These are phyloP conservation scores for Vitis amurensis DNA, from an alignment of 164 flowering plant species.

Conservation along the genomic window DNA sequence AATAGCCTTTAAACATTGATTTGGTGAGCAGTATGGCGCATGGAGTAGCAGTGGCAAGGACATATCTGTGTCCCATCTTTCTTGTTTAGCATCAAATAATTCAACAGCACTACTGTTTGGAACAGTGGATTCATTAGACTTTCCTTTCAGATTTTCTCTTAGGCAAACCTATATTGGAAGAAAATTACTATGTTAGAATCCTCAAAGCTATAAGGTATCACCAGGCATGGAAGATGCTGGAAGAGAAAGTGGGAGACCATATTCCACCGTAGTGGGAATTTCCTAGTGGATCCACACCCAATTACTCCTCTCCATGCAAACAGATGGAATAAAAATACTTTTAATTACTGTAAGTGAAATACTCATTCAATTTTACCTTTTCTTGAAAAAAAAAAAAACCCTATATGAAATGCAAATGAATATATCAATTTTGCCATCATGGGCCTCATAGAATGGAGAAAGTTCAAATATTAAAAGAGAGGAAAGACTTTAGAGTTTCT, in stretches of 20 bases:
- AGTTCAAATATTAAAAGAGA: background rate
- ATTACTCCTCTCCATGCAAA: background rate
- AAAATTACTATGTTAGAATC: background rate
- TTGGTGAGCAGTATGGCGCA: background rate
- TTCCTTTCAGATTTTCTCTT: background rate
- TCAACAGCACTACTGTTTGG: background rate
- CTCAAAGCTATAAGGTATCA: background rate
- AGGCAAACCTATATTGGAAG: background rate
- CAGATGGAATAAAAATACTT: background rate
- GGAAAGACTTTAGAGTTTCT: background rate
- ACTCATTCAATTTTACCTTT: too few species aligned
- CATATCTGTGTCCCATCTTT: background rate
- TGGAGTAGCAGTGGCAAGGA: background rate
- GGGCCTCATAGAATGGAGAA: too few species aligned
- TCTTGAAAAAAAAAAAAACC: too few species aligned
- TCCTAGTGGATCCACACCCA: constrained; percentile 3
- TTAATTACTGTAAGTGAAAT: too few species aligned
- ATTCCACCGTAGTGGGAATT: background rate
- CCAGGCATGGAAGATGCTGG: too few species aligned
- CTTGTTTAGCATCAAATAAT: background rate
- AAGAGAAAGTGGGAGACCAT: background rate
- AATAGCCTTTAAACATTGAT: background rate
- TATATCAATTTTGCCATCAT: too few species aligned
- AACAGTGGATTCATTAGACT: background rate
- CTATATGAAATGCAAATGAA: too few species aligned